Conservation (phyloP, 768 basidiomycete genomes). For the Polyporus arcularius region DNA sequence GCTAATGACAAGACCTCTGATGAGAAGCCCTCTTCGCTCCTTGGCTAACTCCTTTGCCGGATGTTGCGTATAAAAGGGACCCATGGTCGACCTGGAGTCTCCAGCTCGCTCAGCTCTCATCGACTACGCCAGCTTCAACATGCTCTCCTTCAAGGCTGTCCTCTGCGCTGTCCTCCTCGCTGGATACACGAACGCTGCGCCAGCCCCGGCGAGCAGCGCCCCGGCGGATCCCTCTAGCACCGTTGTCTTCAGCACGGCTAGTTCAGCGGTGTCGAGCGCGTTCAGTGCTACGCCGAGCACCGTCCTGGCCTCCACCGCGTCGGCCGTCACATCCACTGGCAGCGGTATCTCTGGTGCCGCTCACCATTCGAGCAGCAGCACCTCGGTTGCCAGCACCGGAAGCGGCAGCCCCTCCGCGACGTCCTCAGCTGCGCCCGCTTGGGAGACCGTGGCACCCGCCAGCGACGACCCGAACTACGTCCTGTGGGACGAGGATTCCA, state of each 20-base stretch:
- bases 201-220: conserved; percentile 2
- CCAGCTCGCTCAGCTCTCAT: conserved; percentile 18
- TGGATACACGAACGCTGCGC: conserved; percentile 3
- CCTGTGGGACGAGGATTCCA: conserved; percentile 20
- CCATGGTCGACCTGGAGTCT: too few relatives aligned
- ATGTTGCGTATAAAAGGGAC: conserved; percentile 4
- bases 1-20: neutral
- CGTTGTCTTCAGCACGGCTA: neutral
- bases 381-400: neutral
- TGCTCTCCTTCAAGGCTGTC: conserved; percentile 22
- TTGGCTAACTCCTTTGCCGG: neutral
- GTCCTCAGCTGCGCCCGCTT: conserved; percentile 11
- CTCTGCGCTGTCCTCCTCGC: conserved; percentile 25
- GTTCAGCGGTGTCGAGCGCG: conserved; percentile 6
- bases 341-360: neutral
- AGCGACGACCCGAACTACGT: conserved; percentile 31
- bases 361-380: neutral
- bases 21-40: neutral
- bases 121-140: neutral
- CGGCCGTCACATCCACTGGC: neutral
- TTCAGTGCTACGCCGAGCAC: conserved; percentile 2
- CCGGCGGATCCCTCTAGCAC: neutral
- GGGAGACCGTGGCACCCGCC: conserved; percentile 24
- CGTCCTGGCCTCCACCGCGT: neutral
- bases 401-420: conserved; percentile 2